Conservation (phyloP, 495 filamentous ascomycete species). For the Daldinia decipiens region DNA sequence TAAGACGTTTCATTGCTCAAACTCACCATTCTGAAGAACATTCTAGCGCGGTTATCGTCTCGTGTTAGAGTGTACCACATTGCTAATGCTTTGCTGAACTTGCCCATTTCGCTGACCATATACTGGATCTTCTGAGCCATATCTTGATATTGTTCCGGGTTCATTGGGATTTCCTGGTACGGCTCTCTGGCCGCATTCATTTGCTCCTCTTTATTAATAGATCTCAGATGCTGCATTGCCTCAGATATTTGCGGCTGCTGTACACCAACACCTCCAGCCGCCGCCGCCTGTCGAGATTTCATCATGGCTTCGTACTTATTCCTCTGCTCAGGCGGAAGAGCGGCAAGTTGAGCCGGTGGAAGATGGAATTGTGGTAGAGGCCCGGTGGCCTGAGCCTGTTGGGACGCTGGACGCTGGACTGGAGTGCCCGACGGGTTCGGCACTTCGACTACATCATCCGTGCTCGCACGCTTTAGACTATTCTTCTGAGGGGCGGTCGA, state of each 20-base stretch:
- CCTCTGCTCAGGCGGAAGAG: conserved; percentile 62
- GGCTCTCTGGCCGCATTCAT: conserved; percentile 42
- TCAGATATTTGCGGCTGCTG: conserved; percentile 31
- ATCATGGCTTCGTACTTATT: conserved; percentile 53
- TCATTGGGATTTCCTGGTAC: conserved; percentile 54
- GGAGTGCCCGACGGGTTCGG: conserved; percentile 54
- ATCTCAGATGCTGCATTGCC: conserved; percentile 48
- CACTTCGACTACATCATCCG: conserved; percentile 71
- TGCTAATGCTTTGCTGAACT: conserved; percentile 50
- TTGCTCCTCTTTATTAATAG: conserved; percentile 48
- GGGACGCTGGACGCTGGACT: conserved; percentile 46
- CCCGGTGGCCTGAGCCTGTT: conserved; percentile 41
- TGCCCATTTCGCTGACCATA: conserved; percentile 47
- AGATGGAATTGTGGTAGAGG: conserved; percentile 37
- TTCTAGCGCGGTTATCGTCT: conserved; percentile 56
- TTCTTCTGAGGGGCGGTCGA: conserved; percentile 41
- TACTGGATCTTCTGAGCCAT: conserved; percentile 48
- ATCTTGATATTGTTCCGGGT: conserved; percentile 49
- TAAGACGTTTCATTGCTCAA: conserved; percentile 33
- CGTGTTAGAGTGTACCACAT: conserved; percentile 56
- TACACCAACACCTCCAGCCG: conserved; percentile 17
- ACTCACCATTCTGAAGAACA: conserved; percentile 61
- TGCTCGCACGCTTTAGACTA: conserved; percentile 65
- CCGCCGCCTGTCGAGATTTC: conserved; percentile 44
- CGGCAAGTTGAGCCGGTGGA: conserved; percentile 63